Evolutionary conservation across 192 early-diverging fungal genomes (phyloP).

Genomic region (Backusella psychrophila): DNA sequence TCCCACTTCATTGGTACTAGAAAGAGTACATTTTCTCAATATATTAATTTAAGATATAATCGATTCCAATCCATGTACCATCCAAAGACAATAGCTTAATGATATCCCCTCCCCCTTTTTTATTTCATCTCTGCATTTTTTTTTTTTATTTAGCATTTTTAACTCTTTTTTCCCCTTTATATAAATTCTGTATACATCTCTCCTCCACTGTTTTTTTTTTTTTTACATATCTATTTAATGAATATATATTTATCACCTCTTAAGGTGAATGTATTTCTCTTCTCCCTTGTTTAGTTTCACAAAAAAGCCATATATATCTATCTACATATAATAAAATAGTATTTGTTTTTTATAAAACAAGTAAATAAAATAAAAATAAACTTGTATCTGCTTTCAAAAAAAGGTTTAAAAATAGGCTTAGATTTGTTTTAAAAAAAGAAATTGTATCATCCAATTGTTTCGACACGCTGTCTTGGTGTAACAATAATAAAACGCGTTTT

Average conservation of each 20-base stretch:
- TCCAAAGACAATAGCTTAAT: neutral
- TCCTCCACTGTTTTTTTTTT: neutral
- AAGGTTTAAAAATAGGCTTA: neutral
- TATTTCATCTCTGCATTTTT: neutral
- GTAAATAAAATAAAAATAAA: neutral
- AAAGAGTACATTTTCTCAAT: constrained; percentile 47
- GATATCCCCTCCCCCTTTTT: neutral
- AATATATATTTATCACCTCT: neutral
- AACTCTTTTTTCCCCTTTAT: neutral
- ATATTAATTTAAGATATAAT: constrained; percentile 20
- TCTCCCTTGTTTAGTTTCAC: neutral
- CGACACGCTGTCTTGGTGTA: neutral
- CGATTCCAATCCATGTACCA: constrained; percentile 15
- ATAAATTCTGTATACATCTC: neutral
- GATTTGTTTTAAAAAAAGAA: neutral
- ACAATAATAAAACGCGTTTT: neutral
- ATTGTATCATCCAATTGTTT: neutral
- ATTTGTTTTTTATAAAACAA: neutral
- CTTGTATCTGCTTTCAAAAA: neutral
- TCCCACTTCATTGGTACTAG: constrained; percentile 48
- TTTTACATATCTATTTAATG: neutral
- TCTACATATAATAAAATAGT: neutral
- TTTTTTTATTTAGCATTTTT: neutral
- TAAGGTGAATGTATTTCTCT: neutral
- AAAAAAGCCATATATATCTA: neutral